Base-by-base conservation (phyloP, 2,329 filamentous ascomycete species). In the Paramyrothecium roridum region DNA sequence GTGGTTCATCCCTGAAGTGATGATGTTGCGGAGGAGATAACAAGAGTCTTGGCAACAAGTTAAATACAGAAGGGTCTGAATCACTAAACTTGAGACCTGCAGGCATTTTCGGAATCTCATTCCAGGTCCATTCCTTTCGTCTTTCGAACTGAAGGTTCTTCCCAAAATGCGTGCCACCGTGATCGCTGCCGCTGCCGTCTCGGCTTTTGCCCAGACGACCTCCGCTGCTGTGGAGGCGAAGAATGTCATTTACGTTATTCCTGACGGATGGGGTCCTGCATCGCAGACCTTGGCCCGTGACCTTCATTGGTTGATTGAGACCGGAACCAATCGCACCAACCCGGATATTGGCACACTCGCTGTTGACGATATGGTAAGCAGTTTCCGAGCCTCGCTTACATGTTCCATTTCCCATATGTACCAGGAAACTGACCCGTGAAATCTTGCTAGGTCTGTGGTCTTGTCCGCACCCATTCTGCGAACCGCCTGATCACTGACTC, bases 401-500 rank as follows among this genome's bases (percentile, higher is more conserved):
- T n/a, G n/a, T n/a, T n/a, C n/a, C n/a, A n/a, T n/a, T n/a, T n/a
- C n/a, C n/a, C n/a, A n/a, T n/a, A n/a, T n/a, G n/a, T n/a, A n/a
- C n/a, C n/a, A 37, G 33, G 16, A 10, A 37, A 37, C 33, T 37
- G 33, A 37, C 33, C 16, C 33, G 16, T 10, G 16, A 37, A 10
- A 16, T 37, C 33, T 37, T 37, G 33, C 16, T 16, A 58, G 56
- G 34, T 54, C 17, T 37, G 56, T 17, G 58, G 56, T 19, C 53
- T 52, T 40, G 51, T 50, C 22, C 59, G 62, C 21, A 65, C 64
- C 20, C 61, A 59, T 40, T 59, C 65, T 8, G 62, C 52, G 53
- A 63, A 73, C 58, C 70, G 69, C 22, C 59, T 73, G 2, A 67
- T 74, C 34, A 73, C 71, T 8, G 72, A 74, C 53, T 74, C 71